Evolutionary conservation across 805 yeast genomes (phyloP).

Genomic region (Kodamaea leandrae): DNA sequence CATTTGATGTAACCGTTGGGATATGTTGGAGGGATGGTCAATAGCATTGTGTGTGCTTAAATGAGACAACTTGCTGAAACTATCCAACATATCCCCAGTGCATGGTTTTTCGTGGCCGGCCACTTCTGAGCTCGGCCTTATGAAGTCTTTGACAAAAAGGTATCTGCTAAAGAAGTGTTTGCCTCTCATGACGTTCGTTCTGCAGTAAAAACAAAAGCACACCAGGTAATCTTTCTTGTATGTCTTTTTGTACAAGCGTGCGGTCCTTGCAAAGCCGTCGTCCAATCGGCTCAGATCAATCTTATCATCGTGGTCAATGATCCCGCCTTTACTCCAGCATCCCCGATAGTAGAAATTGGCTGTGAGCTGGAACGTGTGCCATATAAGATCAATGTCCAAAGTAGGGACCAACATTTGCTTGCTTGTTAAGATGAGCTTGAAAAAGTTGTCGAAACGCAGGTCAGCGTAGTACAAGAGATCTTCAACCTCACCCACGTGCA

Average conservation of each 20-base stretch:
- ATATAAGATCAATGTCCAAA: constrained; percentile 26
- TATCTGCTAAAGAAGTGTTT: too few species aligned
- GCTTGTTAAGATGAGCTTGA: constrained; percentile 3
- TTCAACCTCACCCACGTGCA: constrained; percentile 8
- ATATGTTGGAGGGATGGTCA: too few species aligned
- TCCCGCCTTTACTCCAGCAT: constrained; percentile 16
- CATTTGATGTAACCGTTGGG: too few species aligned
- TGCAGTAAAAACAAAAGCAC: constrained; percentile 13
- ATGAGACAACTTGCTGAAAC: too few species aligned
- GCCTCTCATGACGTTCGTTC: too few species aligned
- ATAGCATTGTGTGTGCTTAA: too few species aligned
- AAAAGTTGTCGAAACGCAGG: constrained; percentile 20
- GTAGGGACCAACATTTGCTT: constrained; percentile 20
- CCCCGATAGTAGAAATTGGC: constrained; percentile 14
- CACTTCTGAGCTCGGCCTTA: too few species aligned
- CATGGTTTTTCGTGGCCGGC: too few species aligned
- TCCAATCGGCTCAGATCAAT: neutral
- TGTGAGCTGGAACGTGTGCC: constrained; percentile 28
- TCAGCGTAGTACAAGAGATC: constrained; percentile 12
- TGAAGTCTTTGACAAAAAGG: too few species aligned
- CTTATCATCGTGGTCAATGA: constrained; percentile 8
- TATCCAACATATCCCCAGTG: too few species aligned
- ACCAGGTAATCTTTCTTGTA: constrained; percentile 11
- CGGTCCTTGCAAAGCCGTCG: constrained; percentile 11
- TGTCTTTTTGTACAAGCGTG: constrained; percentile 9